phyloP scores from a whole-genome alignment of 441 rosid species.

The Corymbia citriodora region DNA sequence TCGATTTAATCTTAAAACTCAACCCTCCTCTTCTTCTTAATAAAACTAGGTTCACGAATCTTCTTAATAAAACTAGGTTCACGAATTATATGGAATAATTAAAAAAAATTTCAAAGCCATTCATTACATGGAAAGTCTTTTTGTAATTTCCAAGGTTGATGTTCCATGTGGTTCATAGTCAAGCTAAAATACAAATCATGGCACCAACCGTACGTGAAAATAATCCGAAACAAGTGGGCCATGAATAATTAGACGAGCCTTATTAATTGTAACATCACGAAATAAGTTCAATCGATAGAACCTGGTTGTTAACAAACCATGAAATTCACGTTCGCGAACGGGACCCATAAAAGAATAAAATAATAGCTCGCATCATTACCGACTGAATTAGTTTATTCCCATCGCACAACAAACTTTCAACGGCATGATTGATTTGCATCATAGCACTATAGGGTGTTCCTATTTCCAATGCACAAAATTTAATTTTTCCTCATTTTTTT shows the following conservation, averaged over 20 bases:
- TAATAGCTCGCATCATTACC: not conserved
- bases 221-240: not conserved
- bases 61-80: not conserved
- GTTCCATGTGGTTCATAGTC: not conserved
- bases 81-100: fast-evolving
- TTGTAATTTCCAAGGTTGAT: not conserved
- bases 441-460: not conserved
- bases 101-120: not conserved
- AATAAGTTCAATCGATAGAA: not conserved
- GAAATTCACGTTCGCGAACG: not conserved
- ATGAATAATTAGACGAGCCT: not conserved
- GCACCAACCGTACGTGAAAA: not conserved
- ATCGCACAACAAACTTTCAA: not conserved
- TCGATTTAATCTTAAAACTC: not conserved
- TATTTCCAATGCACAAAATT: not conserved
- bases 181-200: not conserved
- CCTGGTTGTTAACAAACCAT: not conserved
- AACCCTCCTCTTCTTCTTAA: not conserved
- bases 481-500: not conserved
- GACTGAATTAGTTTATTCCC: not conserved
- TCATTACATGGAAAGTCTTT: not conserved
- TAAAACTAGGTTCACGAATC: not conserved
- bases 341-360: not conserved
- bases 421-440: not conserved
- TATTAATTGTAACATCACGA: not conserved